Evolutionary conservation across 2,329 filamentous ascomycete genomes (phyloP).

Genomic region (Tolypocladium cylindrosporum): DNA sequence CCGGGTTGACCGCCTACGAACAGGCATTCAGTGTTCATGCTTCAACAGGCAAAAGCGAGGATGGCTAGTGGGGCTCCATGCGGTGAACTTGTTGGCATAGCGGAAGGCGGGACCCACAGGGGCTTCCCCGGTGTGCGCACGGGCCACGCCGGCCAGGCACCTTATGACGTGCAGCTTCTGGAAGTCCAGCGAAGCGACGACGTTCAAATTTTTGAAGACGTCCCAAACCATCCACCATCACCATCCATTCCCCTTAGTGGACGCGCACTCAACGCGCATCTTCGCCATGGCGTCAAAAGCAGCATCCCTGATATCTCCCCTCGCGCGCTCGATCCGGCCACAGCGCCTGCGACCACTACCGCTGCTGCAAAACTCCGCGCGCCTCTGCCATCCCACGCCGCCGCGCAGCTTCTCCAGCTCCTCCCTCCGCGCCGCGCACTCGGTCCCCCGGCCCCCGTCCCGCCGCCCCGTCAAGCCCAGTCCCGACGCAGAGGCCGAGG

Average conservation of each 20-base stretch:
- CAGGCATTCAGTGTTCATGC: too few relatives aligned
- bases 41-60: too few relatives aligned
- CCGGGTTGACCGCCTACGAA: too few relatives aligned
- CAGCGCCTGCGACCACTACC: slow-evolving; percentile 8
- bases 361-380: slow-evolving; percentile 8
- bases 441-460: slow-evolving; percentile 23
- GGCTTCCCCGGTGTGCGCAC: background rate
- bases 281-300: slow-evolving; percentile 19
- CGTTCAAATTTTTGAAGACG: background rate
- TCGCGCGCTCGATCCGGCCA: slow-evolving; percentile 6
- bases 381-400: slow-evolving; percentile 4
- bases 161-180: background rate
- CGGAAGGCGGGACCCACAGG: background rate
- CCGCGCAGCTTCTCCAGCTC: slow-evolving; percentile 3
- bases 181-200: background rate
- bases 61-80: too few relatives aligned
- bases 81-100: too few relatives aligned
- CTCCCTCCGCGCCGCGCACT: slow-evolving; percentile 20
- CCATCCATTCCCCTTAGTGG: background rate
- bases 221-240: background rate
- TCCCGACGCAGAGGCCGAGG: slow-evolving; percentile 3
- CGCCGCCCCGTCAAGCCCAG: slow-evolving; percentile 4
- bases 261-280: background rate
- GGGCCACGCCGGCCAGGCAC: background rate
- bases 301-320: slow-evolving; percentile 1